Conservation (phyloP, 192 early-diverging fungal species). For the Chytriomyces confervae region DNA sequence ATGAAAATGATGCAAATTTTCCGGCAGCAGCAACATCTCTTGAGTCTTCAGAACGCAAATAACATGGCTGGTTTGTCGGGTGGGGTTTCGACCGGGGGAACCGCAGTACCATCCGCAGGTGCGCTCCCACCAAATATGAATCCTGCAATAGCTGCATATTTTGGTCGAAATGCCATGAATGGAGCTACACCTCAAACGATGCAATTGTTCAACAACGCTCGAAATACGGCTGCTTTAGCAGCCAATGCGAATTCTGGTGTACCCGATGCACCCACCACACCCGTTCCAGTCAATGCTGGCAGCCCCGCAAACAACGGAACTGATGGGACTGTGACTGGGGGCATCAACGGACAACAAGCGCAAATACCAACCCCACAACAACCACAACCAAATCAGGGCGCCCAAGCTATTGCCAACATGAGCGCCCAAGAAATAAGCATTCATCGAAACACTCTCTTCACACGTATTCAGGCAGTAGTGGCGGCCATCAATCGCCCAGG, state of each 20-base stretch:
- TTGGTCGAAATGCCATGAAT: neutral
- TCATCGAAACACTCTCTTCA: too few relatives aligned
- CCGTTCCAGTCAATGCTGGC: neutral
- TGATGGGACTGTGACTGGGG: neutral
- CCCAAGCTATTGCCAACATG: too few relatives aligned
- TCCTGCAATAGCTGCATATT: neutral
- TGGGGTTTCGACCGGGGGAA: too few relatives aligned
- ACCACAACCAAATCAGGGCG: too few relatives aligned
- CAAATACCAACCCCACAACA: neutral
- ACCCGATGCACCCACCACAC: neutral
- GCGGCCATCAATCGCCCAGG: too few relatives aligned
- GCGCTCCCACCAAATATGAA: neutral
- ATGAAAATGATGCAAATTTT: neutral
- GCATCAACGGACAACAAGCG: neutral
- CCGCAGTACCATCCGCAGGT: neutral
- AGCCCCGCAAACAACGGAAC: neutral
- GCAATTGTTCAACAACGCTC: neutral
- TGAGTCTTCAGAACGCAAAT: neutral
- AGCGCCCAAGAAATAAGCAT: too few relatives aligned
- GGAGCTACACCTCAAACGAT: neutral
- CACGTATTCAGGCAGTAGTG: too few relatives aligned
- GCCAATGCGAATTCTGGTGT: too few relatives aligned
- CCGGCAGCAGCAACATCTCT: neutral
- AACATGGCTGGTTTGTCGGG: neutral
- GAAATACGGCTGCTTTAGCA: neutral